Conservation (phyloP, 306 rosid genomes). For the Prosopis cineraria region DNA sequence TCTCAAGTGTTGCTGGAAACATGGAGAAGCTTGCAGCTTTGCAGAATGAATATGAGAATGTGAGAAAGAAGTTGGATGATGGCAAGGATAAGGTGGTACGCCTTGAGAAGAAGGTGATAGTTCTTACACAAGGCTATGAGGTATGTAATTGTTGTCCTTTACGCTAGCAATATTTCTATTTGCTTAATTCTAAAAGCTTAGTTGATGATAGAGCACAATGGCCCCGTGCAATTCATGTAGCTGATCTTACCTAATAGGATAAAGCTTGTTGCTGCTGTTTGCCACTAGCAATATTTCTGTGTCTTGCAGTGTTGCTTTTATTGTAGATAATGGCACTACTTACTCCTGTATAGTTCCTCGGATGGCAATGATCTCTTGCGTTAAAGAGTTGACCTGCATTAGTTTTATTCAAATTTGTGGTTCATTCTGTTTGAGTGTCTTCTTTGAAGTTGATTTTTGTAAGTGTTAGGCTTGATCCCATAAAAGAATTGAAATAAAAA, state of each 20-base stretch:
- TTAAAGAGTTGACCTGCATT: conserved; percentile 5
- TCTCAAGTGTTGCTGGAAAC: conserved; percentile 89
- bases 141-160: conserved; percentile 47
- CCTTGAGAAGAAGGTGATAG: conserved; percentile 77
- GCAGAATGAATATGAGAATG: conserved; percentile 81
- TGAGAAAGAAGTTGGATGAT: conserved; percentile 72
- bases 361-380: not conserved
- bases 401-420: not conserved
- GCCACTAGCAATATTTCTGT: too few species aligned
- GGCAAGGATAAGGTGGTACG: conserved; percentile 73
- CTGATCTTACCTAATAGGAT: too few species aligned
- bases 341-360: conserved; percentile 11
- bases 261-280: too few species aligned
- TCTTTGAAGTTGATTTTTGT: conserved; percentile 9
- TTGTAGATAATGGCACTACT: not conserved
- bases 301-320: conserved; percentile 6
- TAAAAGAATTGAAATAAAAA: too few species aligned
- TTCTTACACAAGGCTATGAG: conserved; percentile 92
- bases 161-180: not conserved
- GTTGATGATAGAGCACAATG: too few species aligned
- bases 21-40: conserved; percentile 84
- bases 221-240: too few species aligned
- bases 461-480: not conserved
- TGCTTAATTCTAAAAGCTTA: too few species aligned
- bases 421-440: not conserved